phyloP scores from a whole-genome alignment of 139 green algal genomes.

The Chlorella ohadii region DNA sequence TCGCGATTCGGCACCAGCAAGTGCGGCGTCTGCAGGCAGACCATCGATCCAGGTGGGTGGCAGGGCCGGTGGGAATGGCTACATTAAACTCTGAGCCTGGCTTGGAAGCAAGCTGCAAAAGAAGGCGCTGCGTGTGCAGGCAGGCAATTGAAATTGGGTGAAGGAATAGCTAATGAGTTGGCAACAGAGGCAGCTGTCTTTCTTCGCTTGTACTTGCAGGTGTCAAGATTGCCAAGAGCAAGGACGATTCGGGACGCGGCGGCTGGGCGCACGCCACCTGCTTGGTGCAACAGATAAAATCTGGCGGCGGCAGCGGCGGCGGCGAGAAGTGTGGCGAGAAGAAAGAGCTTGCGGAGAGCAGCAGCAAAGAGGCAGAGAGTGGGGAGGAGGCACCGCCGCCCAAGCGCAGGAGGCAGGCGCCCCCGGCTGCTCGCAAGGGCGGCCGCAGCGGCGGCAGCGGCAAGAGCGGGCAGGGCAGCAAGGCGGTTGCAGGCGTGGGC shows the following conservation, averaged over 20 bases:
- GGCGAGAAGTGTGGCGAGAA: neutral
- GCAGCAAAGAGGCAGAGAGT: neutral
- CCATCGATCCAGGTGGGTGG: slow-evolving; percentile 8
- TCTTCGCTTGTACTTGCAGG: neutral
- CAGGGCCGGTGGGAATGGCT: too few relatives aligned
- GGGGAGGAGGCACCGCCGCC: neutral
- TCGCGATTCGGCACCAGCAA: slow-evolving; percentile 19
- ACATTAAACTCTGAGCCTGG: too few relatives aligned
- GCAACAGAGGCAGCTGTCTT: too few relatives aligned
- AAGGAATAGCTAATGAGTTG: too few relatives aligned
- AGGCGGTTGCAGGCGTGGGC: neutral
- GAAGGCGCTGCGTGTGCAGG: too few relatives aligned
- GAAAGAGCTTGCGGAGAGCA: neutral
- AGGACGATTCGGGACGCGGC: neutral
- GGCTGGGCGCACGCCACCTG: slow-evolving; percentile 16
- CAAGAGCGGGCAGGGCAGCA: neutral
- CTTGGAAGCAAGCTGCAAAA: too few relatives aligned
- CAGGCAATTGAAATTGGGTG: too few relatives aligned
- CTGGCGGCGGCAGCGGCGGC: neutral
- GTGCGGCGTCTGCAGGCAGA: slow-evolving; percentile 2
- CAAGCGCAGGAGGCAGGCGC: neutral
- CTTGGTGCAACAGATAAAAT: neutral
- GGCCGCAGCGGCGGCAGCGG: neutral
- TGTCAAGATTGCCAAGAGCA: neutral
- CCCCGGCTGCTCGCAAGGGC: neutral